Percentiles rank a stretch among this genome's conserved stretches.
Conservation (phyloP, 2,329 filamentous ascomycete genomes). For the Nannizziopsis arthrosporioides region DNA sequence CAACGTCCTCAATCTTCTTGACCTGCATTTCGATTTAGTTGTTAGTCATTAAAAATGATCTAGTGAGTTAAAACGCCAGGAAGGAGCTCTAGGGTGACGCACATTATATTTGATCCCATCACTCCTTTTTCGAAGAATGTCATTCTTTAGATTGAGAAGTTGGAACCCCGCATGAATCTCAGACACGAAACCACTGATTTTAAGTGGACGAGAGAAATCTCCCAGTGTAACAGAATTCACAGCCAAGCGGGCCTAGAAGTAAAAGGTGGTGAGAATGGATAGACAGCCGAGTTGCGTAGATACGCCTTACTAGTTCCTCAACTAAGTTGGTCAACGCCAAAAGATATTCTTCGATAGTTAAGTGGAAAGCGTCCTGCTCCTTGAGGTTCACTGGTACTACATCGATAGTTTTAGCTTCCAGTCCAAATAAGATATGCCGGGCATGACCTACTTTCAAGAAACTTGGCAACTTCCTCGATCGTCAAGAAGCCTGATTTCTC, state of each 20-base stretch:
- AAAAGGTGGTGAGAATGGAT: neutral
- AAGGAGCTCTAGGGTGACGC: constrained; percentile 16
- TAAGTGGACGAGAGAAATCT: constrained; percentile 72
- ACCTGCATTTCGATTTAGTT: constrained; percentile 40
- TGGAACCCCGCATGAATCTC: constrained; percentile 94
- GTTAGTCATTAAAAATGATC: neutral
- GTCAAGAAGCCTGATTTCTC: constrained; percentile 59
- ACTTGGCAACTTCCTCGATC: constrained; percentile 72
- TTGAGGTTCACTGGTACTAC: constrained; percentile 84
- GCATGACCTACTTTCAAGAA: constrained; percentile 53
- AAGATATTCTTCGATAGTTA: constrained; percentile 95
- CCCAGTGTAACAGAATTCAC: constrained; percentile 90
- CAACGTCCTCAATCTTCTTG: constrained; percentile 96
- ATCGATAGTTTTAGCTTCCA: constrained; percentile 4
- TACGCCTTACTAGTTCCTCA: constrained; percentile 59
- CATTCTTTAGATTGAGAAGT: constrained; percentile 94
- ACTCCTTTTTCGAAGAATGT: constrained; percentile 71
- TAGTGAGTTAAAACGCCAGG: neutral
- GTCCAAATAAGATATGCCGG: neutral
- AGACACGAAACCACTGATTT: constrained; percentile 87
- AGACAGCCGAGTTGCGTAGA: neutral
- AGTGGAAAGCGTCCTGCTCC: constrained; percentile 78
- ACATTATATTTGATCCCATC: constrained; percentile 89
- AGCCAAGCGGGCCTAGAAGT: constrained; percentile 58
- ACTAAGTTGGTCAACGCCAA: constrained; percentile 75